Conservation (phyloP, 306 rosid genomes). For the Arachis stenosperma region DNA sequence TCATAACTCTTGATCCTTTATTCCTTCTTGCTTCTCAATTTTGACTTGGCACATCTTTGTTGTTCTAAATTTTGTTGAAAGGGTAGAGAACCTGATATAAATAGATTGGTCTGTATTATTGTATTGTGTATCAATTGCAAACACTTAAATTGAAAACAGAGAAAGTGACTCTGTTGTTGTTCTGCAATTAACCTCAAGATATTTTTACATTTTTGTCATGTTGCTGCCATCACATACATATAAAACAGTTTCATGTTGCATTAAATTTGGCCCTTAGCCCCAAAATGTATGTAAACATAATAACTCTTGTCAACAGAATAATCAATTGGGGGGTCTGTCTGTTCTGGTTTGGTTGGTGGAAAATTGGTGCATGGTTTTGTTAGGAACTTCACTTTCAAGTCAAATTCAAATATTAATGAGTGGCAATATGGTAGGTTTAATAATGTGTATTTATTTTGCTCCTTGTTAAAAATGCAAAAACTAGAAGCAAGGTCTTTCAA, state of each 20-base stretch:
- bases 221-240: neutral
- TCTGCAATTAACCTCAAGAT: neutral
- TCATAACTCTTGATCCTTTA: conserved; percentile 15
- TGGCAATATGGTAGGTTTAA: neutral
- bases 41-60: neutral
- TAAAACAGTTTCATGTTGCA: conserved; percentile 6
- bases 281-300: neutral
- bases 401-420: neutral
- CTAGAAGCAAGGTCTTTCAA: too few species aligned
- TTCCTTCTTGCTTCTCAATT: neutral
- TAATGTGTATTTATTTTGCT: too few species aligned
- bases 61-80: conserved; percentile 19
- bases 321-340: neutral
- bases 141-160: neutral
- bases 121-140: neutral
- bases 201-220: conserved; percentile 4
- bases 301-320: neutral
- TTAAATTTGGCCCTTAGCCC: neutral
- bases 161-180: neutral
- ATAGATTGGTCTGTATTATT: conserved; percentile 21
- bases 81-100: neutral
- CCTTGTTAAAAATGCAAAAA: too few species aligned
- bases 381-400: neutral
- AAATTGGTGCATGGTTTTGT: conserved; percentile 21
- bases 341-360: conserved; percentile 29